A percentile compares a stretch with the other conserved stretches of the same genome.
These are phyloP conservation scores for Jatropha podagrica DNA, from an alignment of 441 rosid genomes.

Conservation along the genomic window DNA sequence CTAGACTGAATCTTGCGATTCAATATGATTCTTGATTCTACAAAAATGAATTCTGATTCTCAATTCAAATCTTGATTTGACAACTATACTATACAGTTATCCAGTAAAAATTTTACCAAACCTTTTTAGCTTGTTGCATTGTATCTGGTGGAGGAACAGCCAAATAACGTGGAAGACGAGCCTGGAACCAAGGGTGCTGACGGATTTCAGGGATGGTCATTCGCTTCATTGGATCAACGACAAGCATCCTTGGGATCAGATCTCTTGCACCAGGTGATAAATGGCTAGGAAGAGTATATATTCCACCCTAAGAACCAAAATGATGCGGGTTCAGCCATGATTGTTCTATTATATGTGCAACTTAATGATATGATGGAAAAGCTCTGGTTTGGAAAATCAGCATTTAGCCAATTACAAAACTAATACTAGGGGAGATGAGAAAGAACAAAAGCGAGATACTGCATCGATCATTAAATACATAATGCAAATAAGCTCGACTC, in stretches of 20 bases:
- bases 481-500: neutral
- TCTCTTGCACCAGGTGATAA: slow-evolving; percentile 89
- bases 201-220: slow-evolving; percentile 92
- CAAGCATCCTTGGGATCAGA: slow-evolving; percentile 93
- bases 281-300: slow-evolving; percentile 98
- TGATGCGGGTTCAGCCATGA: neutral
- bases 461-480: neutral
- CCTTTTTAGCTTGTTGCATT: slow-evolving; percentile 97
- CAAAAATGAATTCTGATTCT: too few relatives aligned
- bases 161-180: slow-evolving; percentile 92
- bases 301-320: slow-evolving; percentile 65
- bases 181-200: slow-evolving; percentile 95
- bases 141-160: slow-evolving; percentile 98
- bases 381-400: neutral
- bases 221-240: slow-evolving; percentile 95
- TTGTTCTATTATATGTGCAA: neutral
- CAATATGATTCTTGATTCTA: too few relatives aligned
- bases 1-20: too few relatives aligned
- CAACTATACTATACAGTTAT: neutral
- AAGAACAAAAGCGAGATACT: neutral
- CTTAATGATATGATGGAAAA: neutral
- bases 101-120: slow-evolving; percentile 23
- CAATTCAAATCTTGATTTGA: too few relatives aligned
- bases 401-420: neutral
- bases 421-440: neutral